Conservation (phyloP, 2,329 filamentous ascomycete genomes). For the Calonectria multiphialidica region DNA sequence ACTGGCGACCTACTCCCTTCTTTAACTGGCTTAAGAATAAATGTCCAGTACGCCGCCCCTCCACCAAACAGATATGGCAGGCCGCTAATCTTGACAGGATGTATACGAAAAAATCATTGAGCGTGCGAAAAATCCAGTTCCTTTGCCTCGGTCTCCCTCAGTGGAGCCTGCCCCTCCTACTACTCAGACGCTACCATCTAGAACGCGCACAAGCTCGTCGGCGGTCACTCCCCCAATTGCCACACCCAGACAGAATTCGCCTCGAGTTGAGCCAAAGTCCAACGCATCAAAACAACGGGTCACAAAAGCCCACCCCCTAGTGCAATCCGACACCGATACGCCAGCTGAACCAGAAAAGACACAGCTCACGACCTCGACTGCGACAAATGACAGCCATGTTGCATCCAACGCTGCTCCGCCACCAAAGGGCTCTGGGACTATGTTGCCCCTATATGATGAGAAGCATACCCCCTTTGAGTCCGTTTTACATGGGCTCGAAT, state of each 20-base stretch:
- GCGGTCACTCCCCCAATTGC: constrained; percentile 20
- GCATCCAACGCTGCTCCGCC: constrained; percentile 10
- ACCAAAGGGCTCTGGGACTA: not conserved
- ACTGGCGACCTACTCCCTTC: constrained; percentile 61
- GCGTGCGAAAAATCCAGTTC: constrained; percentile 33
- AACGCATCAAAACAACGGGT: constrained; percentile 26
- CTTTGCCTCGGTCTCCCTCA: constrained; percentile 32
- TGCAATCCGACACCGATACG: constrained; percentile 8
- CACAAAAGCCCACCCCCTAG: constrained; percentile 33
- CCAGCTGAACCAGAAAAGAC: not conserved
- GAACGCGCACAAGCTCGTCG: constrained; percentile 36
- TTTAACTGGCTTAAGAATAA: constrained; percentile 60
- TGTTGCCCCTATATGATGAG: not conserved
- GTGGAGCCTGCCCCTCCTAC: constrained; percentile 20
- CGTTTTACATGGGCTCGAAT: constrained; percentile 44
- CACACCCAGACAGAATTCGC: constrained; percentile 26
- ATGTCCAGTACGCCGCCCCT: constrained; percentile 51
- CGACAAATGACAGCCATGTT: constrained; percentile 17
- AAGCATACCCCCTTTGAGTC: constrained; percentile 43
- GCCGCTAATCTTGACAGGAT: constrained; percentile 36
- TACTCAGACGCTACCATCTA: constrained; percentile 31
- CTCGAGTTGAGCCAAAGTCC: constrained; percentile 25
- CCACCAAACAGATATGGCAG: not conserved
- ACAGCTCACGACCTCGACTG: constrained; percentile 16
- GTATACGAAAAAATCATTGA: constrained; percentile 39